These are phyloP conservation scores for Brassica hybrid DNA, from an alignment of 441 rosid genomes.

Conservation along the genomic window DNA sequence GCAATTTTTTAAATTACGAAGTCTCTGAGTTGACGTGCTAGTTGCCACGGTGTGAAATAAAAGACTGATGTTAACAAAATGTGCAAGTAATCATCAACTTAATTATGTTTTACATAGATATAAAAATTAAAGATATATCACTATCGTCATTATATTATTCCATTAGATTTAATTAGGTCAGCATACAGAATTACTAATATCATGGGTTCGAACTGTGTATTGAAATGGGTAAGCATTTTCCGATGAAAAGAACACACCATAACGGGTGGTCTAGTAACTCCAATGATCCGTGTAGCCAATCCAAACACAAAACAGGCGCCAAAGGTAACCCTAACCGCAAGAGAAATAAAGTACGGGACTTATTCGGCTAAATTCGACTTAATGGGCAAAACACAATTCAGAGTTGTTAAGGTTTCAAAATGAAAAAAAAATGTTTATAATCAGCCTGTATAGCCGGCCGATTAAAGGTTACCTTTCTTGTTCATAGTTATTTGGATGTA, in stretches of 20 bases:
- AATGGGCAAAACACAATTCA: not conserved
- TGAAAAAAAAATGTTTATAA: not conserved
- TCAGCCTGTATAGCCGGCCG: not conserved
- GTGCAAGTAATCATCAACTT: conserved; percentile 35
- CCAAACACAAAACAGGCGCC: not conserved
- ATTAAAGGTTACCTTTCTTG: conserved; percentile 16
- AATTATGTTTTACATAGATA: not conserved
- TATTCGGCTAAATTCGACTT: conserved; percentile 11
- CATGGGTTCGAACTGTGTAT: not conserved
- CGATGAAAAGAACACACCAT: not conserved
- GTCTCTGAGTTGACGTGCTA: conserved; percentile 6
- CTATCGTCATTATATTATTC: not conserved
- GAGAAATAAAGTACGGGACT: not conserved
- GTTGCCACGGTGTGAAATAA: conserved; percentile 30
- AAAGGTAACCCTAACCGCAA: not conserved
- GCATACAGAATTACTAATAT: not conserved
- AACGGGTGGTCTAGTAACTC: conserved; percentile 6
- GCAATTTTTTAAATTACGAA: not conserved
- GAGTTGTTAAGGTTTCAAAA: not conserved
- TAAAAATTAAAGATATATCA: not conserved
- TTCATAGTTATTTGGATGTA: conserved; percentile 14
- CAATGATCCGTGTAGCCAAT: not conserved
- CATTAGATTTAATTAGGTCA: not conserved
- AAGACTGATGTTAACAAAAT: conserved; percentile 24
- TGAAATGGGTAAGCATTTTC: not conserved